A percentile compares a stretch with the other conserved stretches of the same genome.
Evolutionary conservation across 1,284 basidiomycete genomes (phyloP).

Genomic region (Mrakiaceae sp.): DNA sequence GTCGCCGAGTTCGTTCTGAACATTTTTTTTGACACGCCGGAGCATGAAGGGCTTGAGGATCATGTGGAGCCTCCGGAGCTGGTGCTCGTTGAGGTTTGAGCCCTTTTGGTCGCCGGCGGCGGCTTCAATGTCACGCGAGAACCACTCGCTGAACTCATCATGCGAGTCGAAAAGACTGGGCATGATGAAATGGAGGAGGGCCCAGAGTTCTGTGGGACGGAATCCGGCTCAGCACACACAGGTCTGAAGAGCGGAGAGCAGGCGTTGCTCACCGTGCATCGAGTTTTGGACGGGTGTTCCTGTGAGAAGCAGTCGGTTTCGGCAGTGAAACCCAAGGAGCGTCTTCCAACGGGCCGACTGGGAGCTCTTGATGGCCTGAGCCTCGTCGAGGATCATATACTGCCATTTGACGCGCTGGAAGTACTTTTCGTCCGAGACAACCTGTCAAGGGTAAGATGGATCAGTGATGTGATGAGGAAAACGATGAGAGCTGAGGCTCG

Average conservation of each 20-base stretch:
- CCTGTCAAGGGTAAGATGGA: constrained; percentile 37
- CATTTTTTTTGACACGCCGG: constrained; percentile 91
- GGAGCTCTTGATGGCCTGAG: constrained; percentile 99
- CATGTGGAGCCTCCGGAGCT: constrained; percentile 92
- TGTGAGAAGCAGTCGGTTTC: constrained; percentile 88
- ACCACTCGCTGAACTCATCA: constrained; percentile 99
- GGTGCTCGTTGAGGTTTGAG: constrained; percentile 80
- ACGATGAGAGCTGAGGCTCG: constrained; percentile 15
- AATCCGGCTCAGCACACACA: neutral
- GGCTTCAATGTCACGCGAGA: constrained; percentile 98
- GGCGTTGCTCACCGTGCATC: constrained; percentile 70
- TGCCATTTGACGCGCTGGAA: constrained; percentile 98
- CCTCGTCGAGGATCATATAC: constrained; percentile 99
- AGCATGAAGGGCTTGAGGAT: constrained; percentile 99
- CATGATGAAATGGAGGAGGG: constrained; percentile 99
- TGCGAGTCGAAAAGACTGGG: constrained; percentile 97
- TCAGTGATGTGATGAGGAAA: neutral
- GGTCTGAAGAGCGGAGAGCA: neutral
- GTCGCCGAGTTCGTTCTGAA: constrained; percentile 99
- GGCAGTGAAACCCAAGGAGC: constrained; percentile 85
- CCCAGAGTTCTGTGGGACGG: constrained; percentile 76
- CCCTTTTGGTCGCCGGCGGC: constrained; percentile 72
- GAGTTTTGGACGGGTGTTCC: constrained; percentile 99
- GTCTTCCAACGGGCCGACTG: constrained; percentile 98
- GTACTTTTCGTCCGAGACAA: constrained; percentile 96